Base-by-base conservation (phyloP, 2,329 filamentous ascomycete species). In the Ascochyta fabae region DNA sequence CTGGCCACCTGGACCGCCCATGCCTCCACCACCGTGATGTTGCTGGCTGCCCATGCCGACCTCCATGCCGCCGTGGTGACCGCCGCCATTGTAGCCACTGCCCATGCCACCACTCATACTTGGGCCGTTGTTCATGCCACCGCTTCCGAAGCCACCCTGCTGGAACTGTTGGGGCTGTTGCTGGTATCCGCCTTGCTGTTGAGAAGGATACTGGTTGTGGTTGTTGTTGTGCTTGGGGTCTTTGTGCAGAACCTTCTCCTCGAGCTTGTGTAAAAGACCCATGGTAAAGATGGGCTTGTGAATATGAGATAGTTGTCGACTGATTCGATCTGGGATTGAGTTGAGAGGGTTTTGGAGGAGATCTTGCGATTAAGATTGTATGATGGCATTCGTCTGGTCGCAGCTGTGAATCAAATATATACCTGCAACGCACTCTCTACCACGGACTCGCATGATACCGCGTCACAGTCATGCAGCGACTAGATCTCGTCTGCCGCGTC, bases 171-270 rank as follows among this genome's bases (percentile, higher is more conserved):
- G 40, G 9, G 15, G 40, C 27, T 43, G 40, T 31, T 33, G 40
- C 23, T 49, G 46, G 38, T 41, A 35, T 19, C 39, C 19, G 15
- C 39, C 36, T n/a, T 49, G 35, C 19, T 38, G 46, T 15, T 40
- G 46, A 13, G 29, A 22, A 27, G 19, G 43, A 8, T 35, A 22
- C 6, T 46, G 19, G 43, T 27, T 35, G 43, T 42, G 38, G 19
- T 19, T 19, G 22, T 42, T 34, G 19, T 41, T 29, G 38, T 49
- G 46, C 22, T 49, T 41, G 9, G 36, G 27, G 13, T 42, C 46
- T 22, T 49, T 49, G 38, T 42, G 46, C 38, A 49, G 19, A 22
- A 49, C 22, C n/a, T 49, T 49, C 38, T 49, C 46, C 34, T 49
- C 46, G 22, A 49, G 27, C 38, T 49, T 49, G 38, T 49, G 36